Conservation (phyloP, 1,284 basidiomycete species). For the Termitomyces sp. region DNA sequence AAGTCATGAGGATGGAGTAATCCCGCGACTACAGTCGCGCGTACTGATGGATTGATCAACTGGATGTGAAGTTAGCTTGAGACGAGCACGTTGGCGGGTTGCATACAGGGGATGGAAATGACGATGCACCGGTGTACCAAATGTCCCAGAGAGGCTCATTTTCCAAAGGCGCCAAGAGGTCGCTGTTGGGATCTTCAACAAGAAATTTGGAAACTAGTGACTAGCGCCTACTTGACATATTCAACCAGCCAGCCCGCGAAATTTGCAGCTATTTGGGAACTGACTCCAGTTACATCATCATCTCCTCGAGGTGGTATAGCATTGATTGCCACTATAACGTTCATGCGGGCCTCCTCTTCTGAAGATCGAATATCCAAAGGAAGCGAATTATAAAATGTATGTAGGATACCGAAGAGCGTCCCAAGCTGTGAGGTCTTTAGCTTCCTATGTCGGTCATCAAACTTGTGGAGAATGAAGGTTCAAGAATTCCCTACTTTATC, state of each 20-base stretch:
- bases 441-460: constrained; percentile 34
- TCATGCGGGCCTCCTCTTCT: constrained; percentile 33
- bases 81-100: not conserved
- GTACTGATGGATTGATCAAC: constrained; percentile 56
- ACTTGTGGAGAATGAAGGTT: not conserved
- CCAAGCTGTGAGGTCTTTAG: constrained; percentile 34
- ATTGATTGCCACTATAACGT: constrained; percentile 26
- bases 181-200: constrained; percentile 26
- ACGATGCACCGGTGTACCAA: constrained; percentile 62
- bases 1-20: constrained; percentile 57
- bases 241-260: constrained; percentile 43
- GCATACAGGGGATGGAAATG: constrained; percentile 61
- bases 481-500: constrained; percentile 36
- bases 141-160: constrained; percentile 55
- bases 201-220: not conserved
- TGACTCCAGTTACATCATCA: constrained; percentile 9
- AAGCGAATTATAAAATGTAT: constrained; percentile 31
- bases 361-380: constrained; percentile 24
- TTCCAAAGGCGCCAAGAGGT: constrained; percentile 40
- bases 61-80: not conserved
- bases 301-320: constrained; percentile 19
- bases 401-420: constrained; percentile 34
- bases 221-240: constrained; percentile 43
- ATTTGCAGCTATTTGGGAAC: constrained; percentile 13
- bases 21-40: constrained; percentile 48